phyloP scores from a whole-genome alignment of 2,329 filamentous ascomycete genomes.

The Colletotrichum scovillei region DNA sequence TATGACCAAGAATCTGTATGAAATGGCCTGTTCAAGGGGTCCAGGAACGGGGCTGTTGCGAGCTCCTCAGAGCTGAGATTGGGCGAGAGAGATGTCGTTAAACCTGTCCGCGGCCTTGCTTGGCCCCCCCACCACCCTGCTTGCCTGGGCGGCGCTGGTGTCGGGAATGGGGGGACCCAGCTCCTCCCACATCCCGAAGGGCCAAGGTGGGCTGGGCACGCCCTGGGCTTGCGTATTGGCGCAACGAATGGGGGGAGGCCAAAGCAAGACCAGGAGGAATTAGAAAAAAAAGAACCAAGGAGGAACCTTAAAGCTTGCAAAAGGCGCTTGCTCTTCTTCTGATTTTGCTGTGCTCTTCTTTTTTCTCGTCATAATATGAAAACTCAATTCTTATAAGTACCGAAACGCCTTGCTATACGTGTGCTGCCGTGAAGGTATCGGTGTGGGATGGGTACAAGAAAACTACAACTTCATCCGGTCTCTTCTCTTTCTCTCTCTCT shows the following conservation, averaged over 20 bases:
- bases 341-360: not conserved
- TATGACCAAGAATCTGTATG: not conserved
- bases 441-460: not conserved
- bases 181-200: constrained; percentile 27
- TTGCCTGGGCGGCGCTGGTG: not conserved
- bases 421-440: not conserved
- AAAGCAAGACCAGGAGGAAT: not conserved
- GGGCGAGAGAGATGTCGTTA: not conserved
- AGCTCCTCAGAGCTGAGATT: not conserved
- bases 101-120: not conserved
- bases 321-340: not conserved
- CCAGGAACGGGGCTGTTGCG: constrained; percentile 13
- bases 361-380: not conserved
- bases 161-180: constrained; percentile 1
- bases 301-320: not conserved
- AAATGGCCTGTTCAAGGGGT: constrained; percentile 4
- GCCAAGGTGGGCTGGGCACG: not conserved
- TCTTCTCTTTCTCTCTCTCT: not conserved
- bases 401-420: not conserved
- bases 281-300: not conserved
- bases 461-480: not conserved
- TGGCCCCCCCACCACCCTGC: too few species aligned
- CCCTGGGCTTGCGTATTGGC: not conserved
- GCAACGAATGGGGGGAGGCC: not conserved
- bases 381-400: not conserved